phyloP scores from a whole-genome alignment of 179 eudicot species.

The Beta corolliflora region DNA sequence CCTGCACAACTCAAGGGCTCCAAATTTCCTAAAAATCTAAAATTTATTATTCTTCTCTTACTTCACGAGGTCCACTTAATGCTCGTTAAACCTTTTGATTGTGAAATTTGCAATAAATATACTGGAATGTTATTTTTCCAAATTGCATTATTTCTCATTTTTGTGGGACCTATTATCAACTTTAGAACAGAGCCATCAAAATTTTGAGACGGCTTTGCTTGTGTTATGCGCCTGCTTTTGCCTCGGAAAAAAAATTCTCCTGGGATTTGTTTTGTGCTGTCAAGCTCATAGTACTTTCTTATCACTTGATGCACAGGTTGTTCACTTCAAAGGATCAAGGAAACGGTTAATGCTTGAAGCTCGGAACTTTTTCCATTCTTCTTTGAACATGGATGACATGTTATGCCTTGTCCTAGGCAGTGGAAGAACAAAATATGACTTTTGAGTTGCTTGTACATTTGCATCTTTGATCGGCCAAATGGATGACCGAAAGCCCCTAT shows the following conservation, averaged over 20 bases:
- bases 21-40: too few relatives aligned
- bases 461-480: slow-evolving; percentile 26
- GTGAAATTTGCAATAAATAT: too few relatives aligned
- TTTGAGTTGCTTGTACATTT: slow-evolving; percentile 32
- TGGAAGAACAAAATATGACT: slow-evolving; percentile 92
- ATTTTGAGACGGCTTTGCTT: too few relatives aligned
- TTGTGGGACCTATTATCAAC: too few relatives aligned
- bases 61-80: too few relatives aligned
- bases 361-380: slow-evolving; percentile 66
- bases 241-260: background rate
- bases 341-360: slow-evolving; percentile 95
- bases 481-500: background rate
- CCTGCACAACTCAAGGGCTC: too few relatives aligned
- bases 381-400: slow-evolving; percentile 69
- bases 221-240: too few relatives aligned
- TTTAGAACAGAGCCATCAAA: too few relatives aligned
- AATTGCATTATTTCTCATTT: too few relatives aligned
- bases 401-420: slow-evolving; percentile 79
- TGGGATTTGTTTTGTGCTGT: background rate
- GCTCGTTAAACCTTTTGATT: too few relatives aligned
- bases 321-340: slow-evolving; percentile 96
- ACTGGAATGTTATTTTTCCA: too few relatives aligned
- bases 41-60: too few relatives aligned
- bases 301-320: slow-evolving; percentile 49
- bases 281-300: slow-evolving; percentile 8